A percentile compares a stretch with the other conserved stretches of the same genome.
Evolutionary conservation across 495 filamentous ascomycete genomes (phyloP).

Genomic region (Monascus purpureus): DNA sequence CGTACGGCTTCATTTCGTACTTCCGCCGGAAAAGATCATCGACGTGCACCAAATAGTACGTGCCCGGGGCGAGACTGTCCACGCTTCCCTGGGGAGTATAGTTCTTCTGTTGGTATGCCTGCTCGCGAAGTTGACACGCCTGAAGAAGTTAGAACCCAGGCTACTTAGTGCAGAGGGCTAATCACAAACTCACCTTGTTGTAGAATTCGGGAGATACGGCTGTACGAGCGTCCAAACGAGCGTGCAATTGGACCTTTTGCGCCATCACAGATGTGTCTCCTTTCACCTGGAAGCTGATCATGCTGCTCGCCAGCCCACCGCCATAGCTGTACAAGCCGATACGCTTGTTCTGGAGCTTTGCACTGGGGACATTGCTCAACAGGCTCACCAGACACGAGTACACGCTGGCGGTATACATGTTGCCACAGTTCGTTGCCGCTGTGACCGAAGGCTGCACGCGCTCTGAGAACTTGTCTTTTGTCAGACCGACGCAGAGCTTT

Average conservation of each 20-base stretch:
- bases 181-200: constrained; percentile 49
- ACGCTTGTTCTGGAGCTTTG: constrained; percentile 64
- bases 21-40: constrained; percentile 91
- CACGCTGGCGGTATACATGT: constrained; percentile 97
- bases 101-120: constrained; percentile 86
- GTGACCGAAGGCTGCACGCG: constrained; percentile 74
- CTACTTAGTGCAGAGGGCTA: background rate
- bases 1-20: constrained; percentile 78
- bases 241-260: constrained; percentile 67
- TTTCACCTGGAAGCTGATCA: constrained; percentile 76
- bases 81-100: constrained; percentile 64
- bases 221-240: constrained; percentile 54
- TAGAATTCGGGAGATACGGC: constrained; percentile 72
- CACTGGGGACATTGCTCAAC: constrained; percentile 55
- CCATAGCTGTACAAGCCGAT: constrained; percentile 92
- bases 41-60: constrained; percentile 80
- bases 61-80: constrained; percentile 60
- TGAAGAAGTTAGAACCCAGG: constrained; percentile 15
- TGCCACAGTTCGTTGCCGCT: constrained; percentile 88
- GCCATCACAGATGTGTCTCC: constrained; percentile 63
- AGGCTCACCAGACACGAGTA: constrained; percentile 74
- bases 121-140: constrained; percentile 90
- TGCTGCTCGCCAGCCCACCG: constrained; percentile 73
- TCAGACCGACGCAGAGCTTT: constrained; percentile 89
- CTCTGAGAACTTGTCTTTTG: constrained; percentile 90